Percentiles rank a stretch among this genome's conserved stretches.
Evolutionary conservation across 2,329 filamentous ascomycete genomes (phyloP).

Genomic region (Sporothrix globosa): DNA sequence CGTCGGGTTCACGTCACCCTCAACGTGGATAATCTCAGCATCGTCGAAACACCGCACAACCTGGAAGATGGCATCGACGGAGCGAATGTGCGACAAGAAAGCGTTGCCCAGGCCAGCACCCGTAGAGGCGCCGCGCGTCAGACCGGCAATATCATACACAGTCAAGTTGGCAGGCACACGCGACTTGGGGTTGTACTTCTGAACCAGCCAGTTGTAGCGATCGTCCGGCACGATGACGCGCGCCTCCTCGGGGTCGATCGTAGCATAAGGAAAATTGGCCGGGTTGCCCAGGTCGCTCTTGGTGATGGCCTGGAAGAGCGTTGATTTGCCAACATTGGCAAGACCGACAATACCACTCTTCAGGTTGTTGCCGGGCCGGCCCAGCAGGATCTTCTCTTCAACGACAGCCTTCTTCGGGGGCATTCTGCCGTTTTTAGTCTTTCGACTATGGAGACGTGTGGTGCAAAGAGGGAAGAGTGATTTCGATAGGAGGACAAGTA

Average conservation of each 20-base stretch:
- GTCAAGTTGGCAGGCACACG: conserved; percentile 96
- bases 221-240: conserved; percentile 96
- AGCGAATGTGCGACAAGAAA: conserved; percentile 98
- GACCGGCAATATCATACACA: conserved; percentile 96
- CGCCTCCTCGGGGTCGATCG: conserved; percentile 97
- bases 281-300: conserved; percentile 97
- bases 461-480: neutral
- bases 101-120: conserved; percentile 96
- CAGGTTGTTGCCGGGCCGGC: conserved; percentile 93
- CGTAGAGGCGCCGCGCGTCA: conserved; percentile 93
- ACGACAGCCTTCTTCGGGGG: conserved; percentile 89
- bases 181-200: conserved; percentile 98
- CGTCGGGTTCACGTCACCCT: conserved; percentile 94
- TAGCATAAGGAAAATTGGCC: conserved; percentile 98
- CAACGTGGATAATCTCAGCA: conserved; percentile 98
- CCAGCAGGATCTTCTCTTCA: conserved; percentile 95
- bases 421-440: conserved; percentile 72
- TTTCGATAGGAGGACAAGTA: conserved; percentile 6
- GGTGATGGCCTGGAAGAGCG: conserved; percentile 98
- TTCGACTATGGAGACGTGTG: conserved; percentile 44
- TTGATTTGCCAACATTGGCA: conserved; percentile 99
- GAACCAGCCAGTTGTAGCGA: conserved; percentile 91
- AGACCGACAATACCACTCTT: conserved; percentile 99
- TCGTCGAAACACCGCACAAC: conserved; percentile 97
- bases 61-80: conserved; percentile 97